Percentiles rank a stretch among this genome's conserved stretches.
Conservation (phyloP, 768 basidiomycete species). For the Candolleomyces eurysporus region DNA sequence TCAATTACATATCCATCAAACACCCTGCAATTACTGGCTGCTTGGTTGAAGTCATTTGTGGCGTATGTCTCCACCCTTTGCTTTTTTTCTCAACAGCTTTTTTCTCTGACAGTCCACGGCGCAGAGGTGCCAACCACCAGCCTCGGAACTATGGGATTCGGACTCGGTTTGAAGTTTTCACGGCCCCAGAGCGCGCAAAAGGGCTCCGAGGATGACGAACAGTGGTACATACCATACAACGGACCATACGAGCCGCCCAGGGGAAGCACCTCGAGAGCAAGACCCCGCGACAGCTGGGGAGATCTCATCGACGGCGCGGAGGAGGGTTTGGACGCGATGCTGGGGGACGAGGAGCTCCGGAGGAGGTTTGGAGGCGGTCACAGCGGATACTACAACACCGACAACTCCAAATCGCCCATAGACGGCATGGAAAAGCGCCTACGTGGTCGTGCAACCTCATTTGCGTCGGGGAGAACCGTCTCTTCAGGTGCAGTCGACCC, state of each 20-base stretch:
- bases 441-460: conserved; percentile 38
- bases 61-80: conserved; percentile 3
- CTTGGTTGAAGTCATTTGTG: neutral
- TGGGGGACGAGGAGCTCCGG: conserved; percentile 6
- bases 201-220: conserved; percentile 11
- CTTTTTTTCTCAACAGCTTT: neutral
- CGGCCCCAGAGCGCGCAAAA: neutral
- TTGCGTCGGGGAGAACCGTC: conserved; percentile 37
- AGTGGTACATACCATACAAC: conserved; percentile 17
- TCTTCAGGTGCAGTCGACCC: conserved; percentile 39
- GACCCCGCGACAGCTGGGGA: conserved; percentile 17
- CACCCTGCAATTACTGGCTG: neutral
- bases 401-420: neutral
- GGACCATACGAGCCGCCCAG: conserved; percentile 16
- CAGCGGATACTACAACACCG: neutral
- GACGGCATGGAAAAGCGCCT: conserved; percentile 14
- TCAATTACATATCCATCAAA: conserved; percentile 7
- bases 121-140: neutral
- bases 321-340: neutral
- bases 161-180: conserved; percentile 9
- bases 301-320: conserved; percentile 14
- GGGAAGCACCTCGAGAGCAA: conserved; percentile 5
- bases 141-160: conserved; percentile 5
- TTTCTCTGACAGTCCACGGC: neutral
- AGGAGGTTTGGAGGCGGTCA: conserved; percentile 6